Evolutionary conservation across 2,329 filamentous ascomycete species (phyloP).

Genomic region (Phaeoacremonium minimum): DNA sequence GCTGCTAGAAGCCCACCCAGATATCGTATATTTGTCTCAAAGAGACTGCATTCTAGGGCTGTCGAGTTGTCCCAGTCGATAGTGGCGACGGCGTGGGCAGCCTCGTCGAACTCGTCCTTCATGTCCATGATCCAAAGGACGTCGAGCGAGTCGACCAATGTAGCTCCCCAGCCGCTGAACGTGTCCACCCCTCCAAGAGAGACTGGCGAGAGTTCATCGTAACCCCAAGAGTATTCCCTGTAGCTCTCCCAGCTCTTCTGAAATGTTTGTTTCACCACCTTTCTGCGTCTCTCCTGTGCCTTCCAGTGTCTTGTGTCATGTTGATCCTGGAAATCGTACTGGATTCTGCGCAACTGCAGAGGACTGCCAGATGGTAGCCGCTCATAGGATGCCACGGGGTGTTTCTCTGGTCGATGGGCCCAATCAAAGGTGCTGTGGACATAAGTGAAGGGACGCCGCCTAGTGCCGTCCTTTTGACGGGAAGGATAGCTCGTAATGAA

Average conservation of each 20-base stretch:
- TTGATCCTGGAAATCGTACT: conserved; percentile 20
- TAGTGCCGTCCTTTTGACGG: not conserved
- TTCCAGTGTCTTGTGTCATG: conserved; percentile 34
- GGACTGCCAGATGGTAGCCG: conserved; percentile 28
- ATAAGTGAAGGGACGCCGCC: conserved; percentile 12
- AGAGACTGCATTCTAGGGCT: conserved; percentile 46
- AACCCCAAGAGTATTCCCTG: conserved; percentile 49
- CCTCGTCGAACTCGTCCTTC: conserved; percentile 48
- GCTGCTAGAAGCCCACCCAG: conserved; percentile 48
- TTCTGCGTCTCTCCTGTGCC: conserved; percentile 26
- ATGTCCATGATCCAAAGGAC: conserved; percentile 57
- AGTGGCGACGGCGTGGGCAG: conserved; percentile 41
- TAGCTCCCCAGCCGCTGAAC: conserved; percentile 54
- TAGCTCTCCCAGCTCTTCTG: conserved; percentile 47
- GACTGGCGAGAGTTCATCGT: conserved; percentile 50
- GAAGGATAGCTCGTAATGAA: not conserved
- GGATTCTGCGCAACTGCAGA: conserved; percentile 36
- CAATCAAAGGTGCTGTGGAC: conserved; percentile 22
- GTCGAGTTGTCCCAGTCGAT: conserved; percentile 52
- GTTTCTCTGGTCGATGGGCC: conserved; percentile 15
- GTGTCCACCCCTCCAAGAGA: conserved; percentile 38
- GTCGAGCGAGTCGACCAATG: conserved; percentile 55
- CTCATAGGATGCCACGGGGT: conserved; percentile 13
- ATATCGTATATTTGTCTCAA: conserved; percentile 58
- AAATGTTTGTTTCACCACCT: conserved; percentile 32